phyloP scores from a whole-genome alignment of 345 rosid species.

The Camelina neglecta region DNA sequence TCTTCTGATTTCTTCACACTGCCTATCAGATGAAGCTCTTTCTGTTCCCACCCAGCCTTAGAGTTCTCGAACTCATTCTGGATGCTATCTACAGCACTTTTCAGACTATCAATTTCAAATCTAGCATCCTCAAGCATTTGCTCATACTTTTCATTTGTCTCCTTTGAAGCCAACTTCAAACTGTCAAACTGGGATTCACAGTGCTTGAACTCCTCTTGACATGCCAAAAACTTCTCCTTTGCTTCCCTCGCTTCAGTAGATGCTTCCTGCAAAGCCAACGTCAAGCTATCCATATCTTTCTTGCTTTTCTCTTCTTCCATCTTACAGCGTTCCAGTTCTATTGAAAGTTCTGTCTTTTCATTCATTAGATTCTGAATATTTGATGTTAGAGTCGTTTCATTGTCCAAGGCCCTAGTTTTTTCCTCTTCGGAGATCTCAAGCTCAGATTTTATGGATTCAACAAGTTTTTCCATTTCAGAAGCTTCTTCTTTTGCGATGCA shows the following conservation, averaged over 20 bases:
- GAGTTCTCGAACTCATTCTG: conserved; percentile 53
- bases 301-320: conserved; percentile 85
- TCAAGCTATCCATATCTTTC: conserved; percentile 82
- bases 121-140: conserved; percentile 67
- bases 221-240: conserved; percentile 66
- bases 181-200: conserved; percentile 64
- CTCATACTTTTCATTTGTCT: conserved; percentile 67
- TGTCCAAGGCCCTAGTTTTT: conserved; percentile 64
- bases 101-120: conserved; percentile 58
- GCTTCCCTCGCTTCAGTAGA: conserved; percentile 77
- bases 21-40: conserved; percentile 60
- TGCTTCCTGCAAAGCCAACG: conserved; percentile 80
- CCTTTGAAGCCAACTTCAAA: conserved; percentile 64
- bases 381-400: conserved; percentile 74
- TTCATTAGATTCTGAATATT: conserved; percentile 64
- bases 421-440: conserved; percentile 67
- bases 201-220: conserved; percentile 62
- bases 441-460: conserved; percentile 64
- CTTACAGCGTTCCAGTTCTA: conserved; percentile 61
- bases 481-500: conserved; percentile 54
- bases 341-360: conserved; percentile 67
- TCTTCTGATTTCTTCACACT: conserved; percentile 63
- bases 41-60: conserved; percentile 71
- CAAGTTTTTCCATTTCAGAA: conserved; percentile 49
- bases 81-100: conserved; percentile 48